Percentiles rank a stretch among this genome's conserved stretches.
Conservation (phyloP, 1,139 yeast genomes). For the Blastobotrys buckinghamii region DNA sequence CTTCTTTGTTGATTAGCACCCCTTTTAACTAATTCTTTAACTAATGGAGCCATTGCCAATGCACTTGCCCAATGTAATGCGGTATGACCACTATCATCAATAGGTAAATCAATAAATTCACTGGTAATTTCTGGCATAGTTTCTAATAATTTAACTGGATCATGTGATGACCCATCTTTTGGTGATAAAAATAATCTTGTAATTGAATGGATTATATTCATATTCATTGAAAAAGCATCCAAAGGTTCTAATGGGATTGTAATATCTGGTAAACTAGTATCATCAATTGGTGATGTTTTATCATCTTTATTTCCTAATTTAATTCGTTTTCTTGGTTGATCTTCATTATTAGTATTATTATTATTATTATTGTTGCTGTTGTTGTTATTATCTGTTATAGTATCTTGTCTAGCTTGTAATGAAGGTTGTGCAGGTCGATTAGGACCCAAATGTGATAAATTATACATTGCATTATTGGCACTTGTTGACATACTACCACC, state of each 20-base stretch:
- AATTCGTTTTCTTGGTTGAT: background rate
- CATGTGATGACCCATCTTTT: conserved; percentile 5
- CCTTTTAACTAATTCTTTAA: conserved; percentile 62
- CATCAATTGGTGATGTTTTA: conserved; percentile 5
- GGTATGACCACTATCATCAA: conserved; percentile 90
- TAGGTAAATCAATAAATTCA: conserved; percentile 64
- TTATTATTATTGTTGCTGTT: background rate
- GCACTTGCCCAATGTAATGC: conserved; percentile 97
- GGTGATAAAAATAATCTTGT: conserved; percentile 13
- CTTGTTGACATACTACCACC: background rate
- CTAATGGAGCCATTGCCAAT: conserved; percentile 69
- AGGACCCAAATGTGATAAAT: background rate
- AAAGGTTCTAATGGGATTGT: conserved; percentile 12
- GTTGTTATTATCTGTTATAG: background rate
- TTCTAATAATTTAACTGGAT: conserved; percentile 11
- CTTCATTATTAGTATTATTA: background rate
- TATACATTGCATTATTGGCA: background rate
- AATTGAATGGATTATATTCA: conserved; percentile 10
- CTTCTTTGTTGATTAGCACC: conserved; percentile 67
- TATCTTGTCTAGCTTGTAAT: conserved; percentile 4
- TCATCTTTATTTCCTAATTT: background rate
- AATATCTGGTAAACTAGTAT: conserved; percentile 10
- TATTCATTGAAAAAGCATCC: conserved; percentile 10
- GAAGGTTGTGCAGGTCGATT: background rate
- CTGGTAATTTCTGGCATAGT: conserved; percentile 17